These are phyloP conservation scores for Bipolaris bicolor DNA, from an alignment of 2,329 filamentous ascomycete species.

Conservation along the genomic window DNA sequence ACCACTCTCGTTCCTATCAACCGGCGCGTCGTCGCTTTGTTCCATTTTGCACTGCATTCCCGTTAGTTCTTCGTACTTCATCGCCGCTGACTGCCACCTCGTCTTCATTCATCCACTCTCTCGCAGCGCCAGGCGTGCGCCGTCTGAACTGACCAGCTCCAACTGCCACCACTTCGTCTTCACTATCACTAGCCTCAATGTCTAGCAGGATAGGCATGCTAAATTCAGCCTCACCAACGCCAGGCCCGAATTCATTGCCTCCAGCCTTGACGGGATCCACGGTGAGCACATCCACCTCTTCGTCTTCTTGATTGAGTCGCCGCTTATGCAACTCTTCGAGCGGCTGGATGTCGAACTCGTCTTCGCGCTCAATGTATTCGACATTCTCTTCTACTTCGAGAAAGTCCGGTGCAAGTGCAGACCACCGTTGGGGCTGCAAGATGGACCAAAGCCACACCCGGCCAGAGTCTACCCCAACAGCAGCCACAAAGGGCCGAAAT, in stretches of 20 bases:
- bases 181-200: conserved; percentile 90
- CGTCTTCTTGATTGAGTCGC: conserved; percentile 87
- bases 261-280: conserved; percentile 65
- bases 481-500: conserved; percentile 81
- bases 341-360: conserved; percentile 97
- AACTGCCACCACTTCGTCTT: conserved; percentile 78
- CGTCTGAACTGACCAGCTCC: conserved; percentile 83
- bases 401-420: conserved; percentile 94
- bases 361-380: conserved; percentile 92
- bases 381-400: conserved; percentile 98
- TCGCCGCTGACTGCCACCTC: conserved; percentile 51
- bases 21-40: conserved; percentile 46
- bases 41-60: conserved; percentile 38
- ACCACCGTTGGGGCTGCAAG: conserved; percentile 94
- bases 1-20: conserved; percentile 12
- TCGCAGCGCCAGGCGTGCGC: conserved; percentile 77
- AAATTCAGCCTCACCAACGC: conserved; percentile 64
- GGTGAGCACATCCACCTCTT: conserved; percentile 88
- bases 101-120: conserved; percentile 68
- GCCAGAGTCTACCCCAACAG: conserved; percentile 90
- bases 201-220: conserved; percentile 93
- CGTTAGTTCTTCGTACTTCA: conserved; percentile 43
- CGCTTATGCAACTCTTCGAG: conserved; percentile 93
- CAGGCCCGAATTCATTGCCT: conserved; percentile 56
- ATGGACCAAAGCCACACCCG: conserved; percentile 97